These are phyloP conservation scores for Ceriops decandra DNA, from an alignment of 345 rosid genomes.

Conservation along the genomic window DNA sequence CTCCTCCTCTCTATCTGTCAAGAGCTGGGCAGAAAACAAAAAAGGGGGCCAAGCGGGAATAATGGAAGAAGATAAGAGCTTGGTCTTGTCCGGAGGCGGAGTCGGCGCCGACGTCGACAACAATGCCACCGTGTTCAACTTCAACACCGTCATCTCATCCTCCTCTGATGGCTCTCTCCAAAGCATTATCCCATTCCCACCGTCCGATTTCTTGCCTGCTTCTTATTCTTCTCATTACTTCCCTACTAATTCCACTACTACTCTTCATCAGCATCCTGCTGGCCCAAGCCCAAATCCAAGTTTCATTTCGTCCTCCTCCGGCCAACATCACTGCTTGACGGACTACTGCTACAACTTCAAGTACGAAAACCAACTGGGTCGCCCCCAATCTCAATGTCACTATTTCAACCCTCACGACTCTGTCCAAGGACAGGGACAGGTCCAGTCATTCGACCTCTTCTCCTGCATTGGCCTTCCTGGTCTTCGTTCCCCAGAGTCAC, in stretches of 20 bases:
- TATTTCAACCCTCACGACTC: not conserved
- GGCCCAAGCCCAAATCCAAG: not conserved
- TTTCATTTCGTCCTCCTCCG: too few relatives aligned
- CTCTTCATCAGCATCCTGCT: not conserved
- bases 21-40: slow-evolving; percentile 7
- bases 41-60: too few relatives aligned
- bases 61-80: not conserved
- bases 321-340: too few relatives aligned
- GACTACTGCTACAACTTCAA: too few relatives aligned
- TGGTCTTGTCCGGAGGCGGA: not conserved
- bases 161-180: slow-evolving; percentile 23
- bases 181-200: slow-evolving; percentile 3
- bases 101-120: slow-evolving; percentile 3
- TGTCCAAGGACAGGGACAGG: not conserved
- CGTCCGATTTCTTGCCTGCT: not conserved
- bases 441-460: slow-evolving; percentile 15
- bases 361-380: not conserved
- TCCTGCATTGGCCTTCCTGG: not conserved
- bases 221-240: not conserved
- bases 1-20: not conserved
- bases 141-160: not conserved
- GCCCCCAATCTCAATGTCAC: not conserved
- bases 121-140: not conserved
- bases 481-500: not conserved
- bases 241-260: not conserved